Evolutionary conservation across 169 alveolate species (phyloP).

Genomic region (Cryptosporidium muris): DNA sequence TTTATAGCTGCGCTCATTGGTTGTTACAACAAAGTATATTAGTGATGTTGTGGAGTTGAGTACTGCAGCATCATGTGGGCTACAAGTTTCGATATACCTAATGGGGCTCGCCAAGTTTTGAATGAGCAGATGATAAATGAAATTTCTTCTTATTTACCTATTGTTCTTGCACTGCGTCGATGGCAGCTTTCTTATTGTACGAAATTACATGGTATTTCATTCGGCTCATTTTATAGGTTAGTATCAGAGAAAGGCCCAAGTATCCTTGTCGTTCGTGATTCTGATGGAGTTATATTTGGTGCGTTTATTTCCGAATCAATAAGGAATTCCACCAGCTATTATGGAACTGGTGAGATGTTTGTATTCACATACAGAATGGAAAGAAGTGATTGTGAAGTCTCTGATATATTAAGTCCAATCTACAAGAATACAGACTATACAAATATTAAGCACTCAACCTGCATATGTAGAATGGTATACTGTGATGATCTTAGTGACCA

Average conservation of each 20-base stretch:
- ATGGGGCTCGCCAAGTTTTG: conserved; percentile 56
- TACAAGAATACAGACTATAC: neutral
- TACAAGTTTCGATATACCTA: conserved; percentile 68
- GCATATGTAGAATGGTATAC: neutral
- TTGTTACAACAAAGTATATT: no score
- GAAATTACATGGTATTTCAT: conserved; percentile 73
- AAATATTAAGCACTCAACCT: neutral
- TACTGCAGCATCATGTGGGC: conserved; percentile 39
- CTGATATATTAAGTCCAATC: neutral
- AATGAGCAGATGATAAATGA: conserved; percentile 68
- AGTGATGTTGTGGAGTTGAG: conserved; percentile 4
- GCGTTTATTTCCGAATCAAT: conserved; percentile 82
- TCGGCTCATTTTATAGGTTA: conserved; percentile 82
- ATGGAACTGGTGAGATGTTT: conserved; percentile 87
- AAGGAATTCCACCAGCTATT: conserved; percentile 77
- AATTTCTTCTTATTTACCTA: conserved; percentile 72
- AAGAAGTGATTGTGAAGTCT: neutral
- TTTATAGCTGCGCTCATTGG: no score
- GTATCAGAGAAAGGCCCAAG: conserved; percentile 80
- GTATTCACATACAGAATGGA: conserved; percentile 49
- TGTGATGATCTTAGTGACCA: conserved; percentile 25
- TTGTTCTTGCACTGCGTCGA: conserved; percentile 66
- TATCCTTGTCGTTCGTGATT: conserved; percentile 81
- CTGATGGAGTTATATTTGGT: conserved; percentile 84
- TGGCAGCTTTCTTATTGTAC: conserved; percentile 75